A percentile compares a stretch with the other conserved stretches of the same genome.
Conservation (phyloP, 257 asterid genomes). For the Solanum bulbocastanum region DNA sequence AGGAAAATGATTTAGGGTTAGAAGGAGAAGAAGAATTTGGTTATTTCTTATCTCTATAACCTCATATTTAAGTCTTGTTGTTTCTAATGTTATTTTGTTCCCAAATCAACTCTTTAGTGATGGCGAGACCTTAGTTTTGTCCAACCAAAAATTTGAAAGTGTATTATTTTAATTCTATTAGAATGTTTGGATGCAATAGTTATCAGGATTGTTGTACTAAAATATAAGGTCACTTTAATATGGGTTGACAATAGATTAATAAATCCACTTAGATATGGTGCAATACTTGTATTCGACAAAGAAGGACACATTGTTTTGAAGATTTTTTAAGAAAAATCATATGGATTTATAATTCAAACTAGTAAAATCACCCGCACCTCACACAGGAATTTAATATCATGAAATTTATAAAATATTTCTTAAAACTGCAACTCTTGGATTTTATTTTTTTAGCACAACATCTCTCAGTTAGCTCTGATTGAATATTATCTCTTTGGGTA, state of each 20-base stretch:
- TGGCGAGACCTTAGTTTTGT: constrained; percentile 9
- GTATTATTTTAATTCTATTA: constrained; percentile 7
- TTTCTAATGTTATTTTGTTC: constrained; percentile 6
- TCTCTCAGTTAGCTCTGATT: too few species aligned
- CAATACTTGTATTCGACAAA: neutral
- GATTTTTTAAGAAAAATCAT: too few species aligned
- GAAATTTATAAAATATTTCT: too few species aligned
- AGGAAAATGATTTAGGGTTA: too few species aligned
- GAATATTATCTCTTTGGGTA: neutral
- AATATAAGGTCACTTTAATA: neutral
- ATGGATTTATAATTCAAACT: too few species aligned
- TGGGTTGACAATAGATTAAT: constrained; percentile 26
- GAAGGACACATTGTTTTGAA: too few species aligned
- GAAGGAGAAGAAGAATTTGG: neutral
- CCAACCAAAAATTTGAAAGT: constrained; percentile 13
- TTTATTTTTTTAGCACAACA: too few species aligned
- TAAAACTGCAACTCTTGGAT: too few species aligned
- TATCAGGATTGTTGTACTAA: neutral
- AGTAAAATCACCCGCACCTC: too few species aligned
- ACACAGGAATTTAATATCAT: too few species aligned
- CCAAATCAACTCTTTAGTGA: constrained; percentile 10
- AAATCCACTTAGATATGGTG: constrained; percentile 4
- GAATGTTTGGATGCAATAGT: neutral
- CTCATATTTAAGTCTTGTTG: neutral
- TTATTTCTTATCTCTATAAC: too few species aligned